Conservation (phyloP, 768 basidiomycete species). For the Collybia mongolica region DNA sequence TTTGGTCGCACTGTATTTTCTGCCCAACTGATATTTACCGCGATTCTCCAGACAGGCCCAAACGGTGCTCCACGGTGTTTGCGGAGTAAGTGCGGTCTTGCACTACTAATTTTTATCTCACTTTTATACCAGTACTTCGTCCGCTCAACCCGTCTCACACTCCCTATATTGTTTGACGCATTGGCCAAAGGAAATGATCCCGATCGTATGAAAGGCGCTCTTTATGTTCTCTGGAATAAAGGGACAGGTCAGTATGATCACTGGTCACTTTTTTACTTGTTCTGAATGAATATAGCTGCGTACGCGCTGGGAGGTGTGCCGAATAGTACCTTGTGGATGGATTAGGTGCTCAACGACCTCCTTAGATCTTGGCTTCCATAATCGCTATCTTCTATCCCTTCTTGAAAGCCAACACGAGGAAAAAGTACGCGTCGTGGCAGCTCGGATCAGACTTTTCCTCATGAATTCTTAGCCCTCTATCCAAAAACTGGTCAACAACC, state of each 20-base stretch:
- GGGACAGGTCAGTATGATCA: conserved; percentile 49
- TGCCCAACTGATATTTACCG: conserved; percentile 2
- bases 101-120: conserved; percentile 5
- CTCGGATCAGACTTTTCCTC: background rate
- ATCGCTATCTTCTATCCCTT: conserved; percentile 57
- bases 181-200: conserved; percentile 77
- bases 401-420: conserved; percentile 83
- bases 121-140: conserved; percentile 53
- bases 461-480: conserved; percentile 58
- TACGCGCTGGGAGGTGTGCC: conserved; percentile 67
- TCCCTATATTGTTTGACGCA: conserved; percentile 61
- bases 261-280: conserved; percentile 1
- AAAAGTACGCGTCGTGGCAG: conserved; percentile 50
- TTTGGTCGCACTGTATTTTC: background rate
- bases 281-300: conserved; percentile 39
- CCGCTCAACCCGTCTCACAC: conserved; percentile 64
- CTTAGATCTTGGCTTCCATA: conserved; percentile 56
- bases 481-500: conserved; percentile 62
- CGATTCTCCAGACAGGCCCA: conserved; percentile 58
- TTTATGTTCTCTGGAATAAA: conserved; percentile 78
- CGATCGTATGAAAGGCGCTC: conserved; percentile 93
- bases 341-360: conserved; percentile 1
- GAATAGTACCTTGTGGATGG: background rate
- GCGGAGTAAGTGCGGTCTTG: conserved; percentile 47
- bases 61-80: conserved; percentile 59